Evolutionary conservation across 2,329 filamentous ascomycete genomes (phyloP), one percentile per base, ranked within the genome.

Genomic region (Zarea fungicola): DNA sequence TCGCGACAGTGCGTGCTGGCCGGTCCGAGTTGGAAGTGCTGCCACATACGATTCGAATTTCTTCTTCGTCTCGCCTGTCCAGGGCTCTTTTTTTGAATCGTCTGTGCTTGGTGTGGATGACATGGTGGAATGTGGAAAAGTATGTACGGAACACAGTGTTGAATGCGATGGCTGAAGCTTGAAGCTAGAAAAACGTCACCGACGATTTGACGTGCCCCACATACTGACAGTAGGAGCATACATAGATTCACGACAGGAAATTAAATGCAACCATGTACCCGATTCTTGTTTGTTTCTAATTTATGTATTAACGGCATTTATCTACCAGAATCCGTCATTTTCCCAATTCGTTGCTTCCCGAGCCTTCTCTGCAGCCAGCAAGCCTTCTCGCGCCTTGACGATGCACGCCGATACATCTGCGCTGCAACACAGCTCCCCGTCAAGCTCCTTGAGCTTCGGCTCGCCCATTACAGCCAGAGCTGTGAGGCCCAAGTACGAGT

Each of bases 401-500:
- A 85, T 70, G 49, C 73, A 76, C 25, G 65, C 60, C 10, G 74
- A 73, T 1, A 78, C 75, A 10, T 82, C 76, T 22, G 75, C 69
- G 55, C 86, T 90, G 32, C 92, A 80, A 60, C 89, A 95, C 43
- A 96, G 70, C 1, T 79, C 79, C 0, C 85, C 77, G 63, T 97
- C 89, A 42, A 96, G 76, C 18, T 72, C 67, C 54, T 84, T 85
- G 31, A 97, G 63, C 0, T 80, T 80, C 1, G 76, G 64, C 56
- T 95, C 87, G 7, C 81, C 81, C 64, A 90, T 78, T 14, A 88
- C 78, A 0, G 85, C 82, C 32, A 99, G 72, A 1, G 87, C 85
- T 2, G 89, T 87, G 28, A 97, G 77, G 0, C 90, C 93, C 25
- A 97, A 78, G 63, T 91, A 96, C 1, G 87, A 87, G 63, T 99